Conservation (phyloP, 148 eudicot species). For the Polygonum maritimum region DNA sequence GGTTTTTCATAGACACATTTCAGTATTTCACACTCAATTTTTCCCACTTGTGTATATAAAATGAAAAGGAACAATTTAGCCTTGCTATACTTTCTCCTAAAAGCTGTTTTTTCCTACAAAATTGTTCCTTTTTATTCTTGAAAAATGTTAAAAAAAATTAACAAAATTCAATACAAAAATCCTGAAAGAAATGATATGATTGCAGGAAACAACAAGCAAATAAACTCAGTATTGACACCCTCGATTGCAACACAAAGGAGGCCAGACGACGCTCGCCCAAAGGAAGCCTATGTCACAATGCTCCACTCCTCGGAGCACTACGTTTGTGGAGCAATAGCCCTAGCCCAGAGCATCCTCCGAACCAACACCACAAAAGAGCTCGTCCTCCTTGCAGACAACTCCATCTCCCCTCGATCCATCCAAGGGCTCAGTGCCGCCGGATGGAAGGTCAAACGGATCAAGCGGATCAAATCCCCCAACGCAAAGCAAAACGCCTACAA, state of each 20-base stretch:
- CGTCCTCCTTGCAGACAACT: conserved; percentile 49
- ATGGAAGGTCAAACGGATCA: conserved; percentile 43
- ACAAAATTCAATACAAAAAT: too few relatives aligned
- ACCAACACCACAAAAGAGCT: conserved; percentile 60
- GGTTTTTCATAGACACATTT: too few relatives aligned
- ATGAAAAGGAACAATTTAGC: too few relatives aligned
- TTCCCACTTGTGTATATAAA: background rate
- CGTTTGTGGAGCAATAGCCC: conserved; percentile 72
- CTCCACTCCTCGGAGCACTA: conserved; percentile 64
- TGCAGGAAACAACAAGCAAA: background rate
- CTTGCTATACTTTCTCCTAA: too few relatives aligned
- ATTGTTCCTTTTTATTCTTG: too few relatives aligned
- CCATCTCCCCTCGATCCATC: conserved; percentile 38
- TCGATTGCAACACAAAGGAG: background rate
- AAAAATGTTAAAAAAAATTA: too few relatives aligned
- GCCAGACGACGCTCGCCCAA: background rate
- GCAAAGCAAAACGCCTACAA: conserved; percentile 41
- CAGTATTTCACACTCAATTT: too few relatives aligned
- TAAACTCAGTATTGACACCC: background rate
- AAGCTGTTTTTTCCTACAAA: too few relatives aligned
- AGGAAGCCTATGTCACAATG: conserved; percentile 72
- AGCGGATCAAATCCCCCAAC: conserved; percentile 51
- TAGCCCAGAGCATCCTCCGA: conserved; percentile 62
- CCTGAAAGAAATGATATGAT: too few relatives aligned
- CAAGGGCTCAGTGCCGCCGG: conserved; percentile 45